phyloP scores from a whole-genome alignment of 768 basidiomycete genomes.

The Terana coerulea region DNA sequence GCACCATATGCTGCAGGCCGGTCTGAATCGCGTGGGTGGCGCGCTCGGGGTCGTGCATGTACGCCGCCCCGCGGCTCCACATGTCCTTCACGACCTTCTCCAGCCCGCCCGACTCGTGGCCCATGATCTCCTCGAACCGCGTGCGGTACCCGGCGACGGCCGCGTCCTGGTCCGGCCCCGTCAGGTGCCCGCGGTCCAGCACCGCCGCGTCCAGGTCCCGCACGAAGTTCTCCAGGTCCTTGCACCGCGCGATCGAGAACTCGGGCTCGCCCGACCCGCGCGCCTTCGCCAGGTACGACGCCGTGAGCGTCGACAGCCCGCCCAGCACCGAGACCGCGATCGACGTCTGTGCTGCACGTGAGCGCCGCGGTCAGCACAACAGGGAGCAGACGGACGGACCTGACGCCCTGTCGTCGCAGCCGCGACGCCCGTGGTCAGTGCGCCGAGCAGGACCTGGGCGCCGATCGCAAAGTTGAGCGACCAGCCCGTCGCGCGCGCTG shows the following conservation, averaged over 20 bases:
- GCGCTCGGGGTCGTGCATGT: no score
- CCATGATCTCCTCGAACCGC: slow-evolving; percentile 46
- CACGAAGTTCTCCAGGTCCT: slow-evolving; percentile 64
- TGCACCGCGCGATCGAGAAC: slow-evolving; percentile 43
- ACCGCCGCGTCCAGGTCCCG: slow-evolving; percentile 56
- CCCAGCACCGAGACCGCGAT: slow-evolving; percentile 42
- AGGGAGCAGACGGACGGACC: no score
- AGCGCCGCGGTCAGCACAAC: no score
- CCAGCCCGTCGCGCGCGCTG: slow-evolving; percentile 31
- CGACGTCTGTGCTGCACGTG: no score
- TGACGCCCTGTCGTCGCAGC: slow-evolving; percentile 40
- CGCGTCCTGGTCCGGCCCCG: slow-evolving; percentile 32
- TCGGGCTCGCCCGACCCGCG: slow-evolving; percentile 72
- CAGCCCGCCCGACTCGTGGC: slow-evolving; percentile 13
- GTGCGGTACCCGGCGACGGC: slow-evolving; percentile 31
- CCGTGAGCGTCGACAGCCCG: slow-evolving; percentile 60
- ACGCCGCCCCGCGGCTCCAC: no score
- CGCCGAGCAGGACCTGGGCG: slow-evolving; percentile 60
- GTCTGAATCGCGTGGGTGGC: no score
- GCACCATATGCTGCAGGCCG: no score
- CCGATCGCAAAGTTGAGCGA: slow-evolving; percentile 50
- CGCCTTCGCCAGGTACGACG: slow-evolving; percentile 69
- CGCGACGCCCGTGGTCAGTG: slow-evolving; percentile 63
- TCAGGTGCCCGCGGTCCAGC: slow-evolving; percentile 47
- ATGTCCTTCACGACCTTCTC: background rate